Percentiles rank a stretch among this genome's conserved stretches.
These are phyloP conservation scores for Syzygium jambos DNA, from an alignment of 345 rosid genomes.

Conservation along the genomic window DNA sequence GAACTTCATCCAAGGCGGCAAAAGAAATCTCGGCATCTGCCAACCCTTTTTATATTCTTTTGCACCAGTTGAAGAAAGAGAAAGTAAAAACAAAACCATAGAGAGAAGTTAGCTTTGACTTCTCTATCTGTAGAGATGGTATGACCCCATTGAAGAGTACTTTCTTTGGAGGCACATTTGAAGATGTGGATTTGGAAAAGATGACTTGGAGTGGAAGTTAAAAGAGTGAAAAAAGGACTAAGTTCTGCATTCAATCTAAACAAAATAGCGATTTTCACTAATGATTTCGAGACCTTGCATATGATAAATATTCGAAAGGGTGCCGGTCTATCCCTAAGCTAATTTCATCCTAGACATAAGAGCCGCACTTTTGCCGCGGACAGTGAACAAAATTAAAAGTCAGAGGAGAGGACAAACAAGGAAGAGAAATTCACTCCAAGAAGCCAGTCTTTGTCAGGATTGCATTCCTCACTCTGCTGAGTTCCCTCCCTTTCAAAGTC, in stretches of 20 bases:
- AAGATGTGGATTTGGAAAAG: neutral
- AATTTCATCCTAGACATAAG: neutral
- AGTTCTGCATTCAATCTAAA: neutral
- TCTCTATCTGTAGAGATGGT: neutral
- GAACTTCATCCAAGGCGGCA: neutral
- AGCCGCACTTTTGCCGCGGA: neutral
- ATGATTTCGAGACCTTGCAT: neutral
- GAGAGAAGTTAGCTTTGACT: neutral
- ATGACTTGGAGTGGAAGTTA: neutral
- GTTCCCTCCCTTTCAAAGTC: slow-evolving; percentile 97
- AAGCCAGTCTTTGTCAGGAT: slow-evolving; percentile 86
- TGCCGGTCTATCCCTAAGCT: neutral
- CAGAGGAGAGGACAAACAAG: slow-evolving; percentile 2
- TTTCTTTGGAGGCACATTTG: neutral
- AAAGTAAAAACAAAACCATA: neutral
- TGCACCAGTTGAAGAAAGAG: neutral
- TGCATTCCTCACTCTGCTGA: slow-evolving; percentile 85
- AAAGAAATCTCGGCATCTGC: neutral
- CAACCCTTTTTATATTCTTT: neutral
- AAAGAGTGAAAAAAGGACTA: neutral
- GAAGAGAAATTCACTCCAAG: slow-evolving; percentile 37
- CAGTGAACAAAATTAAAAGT: neutral
- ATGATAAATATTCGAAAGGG: neutral
- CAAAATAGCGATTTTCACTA: neutral
- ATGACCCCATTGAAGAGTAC: neutral